Conservation (phyloP, 1,284 basidiomycete genomes). For the Meripilus lineatus region DNA sequence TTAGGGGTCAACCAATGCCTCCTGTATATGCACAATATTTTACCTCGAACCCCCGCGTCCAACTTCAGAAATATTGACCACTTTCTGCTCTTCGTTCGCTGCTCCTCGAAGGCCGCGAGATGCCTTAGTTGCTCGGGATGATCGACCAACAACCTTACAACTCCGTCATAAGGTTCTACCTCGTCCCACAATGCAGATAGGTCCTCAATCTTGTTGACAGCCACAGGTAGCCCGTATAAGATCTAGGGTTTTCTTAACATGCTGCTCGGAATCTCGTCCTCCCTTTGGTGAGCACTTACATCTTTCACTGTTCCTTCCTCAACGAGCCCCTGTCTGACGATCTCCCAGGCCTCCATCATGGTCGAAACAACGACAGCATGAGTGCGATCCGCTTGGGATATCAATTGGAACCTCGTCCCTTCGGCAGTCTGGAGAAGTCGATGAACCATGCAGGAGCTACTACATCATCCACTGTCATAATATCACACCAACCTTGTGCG, state of each 20-base stretch:
- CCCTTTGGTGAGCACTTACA: slow-evolving; percentile 36
- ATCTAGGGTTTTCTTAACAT: slow-evolving; percentile 43
- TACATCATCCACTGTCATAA: neutral
- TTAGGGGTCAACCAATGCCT: no score
- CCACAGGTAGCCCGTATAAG: slow-evolving; percentile 73
- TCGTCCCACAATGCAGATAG: slow-evolving; percentile 56
- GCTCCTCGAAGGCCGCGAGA: slow-evolving; percentile 53
- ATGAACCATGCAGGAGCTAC: neutral
- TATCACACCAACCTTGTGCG: slow-evolving; percentile 57
- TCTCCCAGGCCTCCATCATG: slow-evolving; percentile 71
- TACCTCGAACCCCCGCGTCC: slow-evolving; percentile 74
- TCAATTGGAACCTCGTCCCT: slow-evolving; percentile 66
- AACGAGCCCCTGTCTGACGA: slow-evolving; percentile 67
- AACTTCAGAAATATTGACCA: slow-evolving; percentile 84
- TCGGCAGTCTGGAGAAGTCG: slow-evolving; percentile 53
- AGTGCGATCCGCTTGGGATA: slow-evolving; percentile 47
- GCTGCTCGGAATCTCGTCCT: neutral
- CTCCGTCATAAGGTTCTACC: slow-evolving; percentile 46
- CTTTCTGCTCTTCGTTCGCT: slow-evolving; percentile 32
- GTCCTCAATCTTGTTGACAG: slow-evolving; percentile 69
- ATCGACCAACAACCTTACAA: slow-evolving; percentile 70
- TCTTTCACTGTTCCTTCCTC: slow-evolving; percentile 72
- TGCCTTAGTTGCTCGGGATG: slow-evolving; percentile 67
- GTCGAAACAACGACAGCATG: slow-evolving; percentile 73
- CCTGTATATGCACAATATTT: no score